Percentiles rank a stretch among this genome's conserved stretches.
phyloP scores from a whole-genome alignment of 257 asterid species.

The Lycium ferocissimum region DNA sequence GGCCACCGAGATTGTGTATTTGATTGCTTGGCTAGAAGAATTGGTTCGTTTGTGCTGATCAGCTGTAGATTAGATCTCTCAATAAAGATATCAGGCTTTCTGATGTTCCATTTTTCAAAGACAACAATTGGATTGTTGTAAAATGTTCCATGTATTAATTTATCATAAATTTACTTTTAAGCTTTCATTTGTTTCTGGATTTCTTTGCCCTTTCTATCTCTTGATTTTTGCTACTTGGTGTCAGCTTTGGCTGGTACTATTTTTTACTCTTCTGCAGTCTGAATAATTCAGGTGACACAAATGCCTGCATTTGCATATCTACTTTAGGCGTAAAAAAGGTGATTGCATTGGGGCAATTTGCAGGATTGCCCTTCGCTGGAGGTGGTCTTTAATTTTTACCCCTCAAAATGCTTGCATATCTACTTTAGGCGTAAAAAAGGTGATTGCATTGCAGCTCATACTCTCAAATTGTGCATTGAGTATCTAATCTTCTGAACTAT shows the following conservation, averaged over 20 bases:
- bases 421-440: too few relatives aligned
- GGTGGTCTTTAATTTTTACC: too few relatives aligned
- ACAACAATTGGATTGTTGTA: slow-evolving; percentile 18
- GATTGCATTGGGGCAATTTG: too few relatives aligned
- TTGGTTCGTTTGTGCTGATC: slow-evolving; percentile 34
- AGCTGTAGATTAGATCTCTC: slow-evolving; percentile 47
- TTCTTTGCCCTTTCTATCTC: not conserved
- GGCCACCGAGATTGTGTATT: slow-evolving; percentile 33
- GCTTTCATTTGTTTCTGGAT: not conserved
- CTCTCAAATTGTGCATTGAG: not conserved
- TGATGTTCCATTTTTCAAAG: slow-evolving; percentile 19
- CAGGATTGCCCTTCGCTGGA: too few relatives aligned
- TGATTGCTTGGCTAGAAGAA: slow-evolving; percentile 40
- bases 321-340: too few relatives aligned
- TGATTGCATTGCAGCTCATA: not conserved
- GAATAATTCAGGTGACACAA: not conserved
- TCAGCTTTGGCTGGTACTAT: not conserved
- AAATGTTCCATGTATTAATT: slow-evolving; percentile 20
- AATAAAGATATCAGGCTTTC: slow-evolving; percentile 44
- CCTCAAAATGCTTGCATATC: not conserved
- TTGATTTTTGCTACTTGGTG: not conserved
- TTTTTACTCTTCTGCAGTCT: not conserved
- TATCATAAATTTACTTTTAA: not conserved
- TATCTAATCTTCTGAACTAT: not conserved
- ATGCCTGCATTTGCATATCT: not conserved